Conservation (phyloP, 2,329 filamentous ascomycete species). For the Monosporascus sp. region DNA sequence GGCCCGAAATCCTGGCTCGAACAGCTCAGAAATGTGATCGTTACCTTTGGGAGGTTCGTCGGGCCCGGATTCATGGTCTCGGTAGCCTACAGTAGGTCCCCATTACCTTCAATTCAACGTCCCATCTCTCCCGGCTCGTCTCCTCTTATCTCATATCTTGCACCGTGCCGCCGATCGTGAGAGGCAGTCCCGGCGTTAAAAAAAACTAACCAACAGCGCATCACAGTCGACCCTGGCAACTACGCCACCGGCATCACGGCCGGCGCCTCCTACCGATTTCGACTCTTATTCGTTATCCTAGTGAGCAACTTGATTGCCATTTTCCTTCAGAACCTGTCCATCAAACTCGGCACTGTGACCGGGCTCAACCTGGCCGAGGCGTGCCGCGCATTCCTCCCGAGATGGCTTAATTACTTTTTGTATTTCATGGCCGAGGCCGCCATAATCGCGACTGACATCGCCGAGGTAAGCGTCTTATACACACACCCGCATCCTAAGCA, state of each 20-base stretch:
- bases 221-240: conserved; percentile 54
- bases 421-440: conserved; percentile 61
- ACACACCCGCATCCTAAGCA: no score
- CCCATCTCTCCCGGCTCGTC: neutral
- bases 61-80: conserved; percentile 63
- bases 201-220: no score
- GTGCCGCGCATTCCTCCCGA: conserved; percentile 58
- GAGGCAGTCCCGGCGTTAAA: no score
- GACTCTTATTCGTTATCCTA: conserved; percentile 62
- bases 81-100: conserved; percentile 48
- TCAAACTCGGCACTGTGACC: conserved; percentile 65
- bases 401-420: conserved; percentile 57
- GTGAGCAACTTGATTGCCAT: conserved; percentile 68
- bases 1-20: conserved; percentile 9
- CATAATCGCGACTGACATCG: conserved; percentile 67
- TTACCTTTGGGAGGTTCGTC: conserved; percentile 52
- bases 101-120: neutral
- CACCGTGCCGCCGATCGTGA: neutral
- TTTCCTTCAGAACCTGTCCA: conserved; percentile 61
- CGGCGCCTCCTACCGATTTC: conserved; percentile 60
- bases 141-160: conserved; percentile 1
- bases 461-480: conserved; percentile 42
- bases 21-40: conserved; percentile 23
- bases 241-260: conserved; percentile 67
- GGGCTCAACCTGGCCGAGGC: conserved; percentile 62